Conservation (phyloP, 2,329 filamentous ascomycete species). For the Pyrenophora teres region DNA sequence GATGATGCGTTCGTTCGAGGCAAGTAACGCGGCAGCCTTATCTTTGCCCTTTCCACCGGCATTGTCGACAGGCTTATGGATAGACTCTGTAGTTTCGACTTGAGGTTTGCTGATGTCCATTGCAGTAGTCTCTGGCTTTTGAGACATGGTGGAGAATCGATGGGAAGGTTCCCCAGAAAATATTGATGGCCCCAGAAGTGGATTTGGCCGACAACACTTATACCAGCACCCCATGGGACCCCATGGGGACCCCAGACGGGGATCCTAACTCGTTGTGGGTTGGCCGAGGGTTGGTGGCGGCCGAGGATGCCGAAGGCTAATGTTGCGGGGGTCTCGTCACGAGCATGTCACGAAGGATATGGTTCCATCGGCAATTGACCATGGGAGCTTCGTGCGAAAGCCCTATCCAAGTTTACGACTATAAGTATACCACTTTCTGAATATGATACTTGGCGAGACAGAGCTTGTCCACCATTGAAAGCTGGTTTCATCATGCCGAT, state of each 20-base stretch:
- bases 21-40: slow-evolving; percentile 57
- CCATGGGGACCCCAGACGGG: slow-evolving; percentile 35
- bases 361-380: not conserved
- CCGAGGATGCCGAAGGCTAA: slow-evolving; percentile 21
- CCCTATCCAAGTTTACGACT: slow-evolving; percentile 1
- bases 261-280: slow-evolving; percentile 11
- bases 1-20: slow-evolving; percentile 52
- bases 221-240: slow-evolving; percentile 34
- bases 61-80: slow-evolving; percentile 25
- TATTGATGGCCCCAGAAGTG: slow-evolving; percentile 2
- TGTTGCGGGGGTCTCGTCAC: not conserved
- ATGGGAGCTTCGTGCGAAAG: slow-evolving; percentile 3
- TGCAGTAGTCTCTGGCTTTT: slow-evolving; percentile 14
- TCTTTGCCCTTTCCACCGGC: slow-evolving; percentile 41
- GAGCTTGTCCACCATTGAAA: not conserved
- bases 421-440: slow-evolving; percentile 3
- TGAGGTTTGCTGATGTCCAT: slow-evolving; percentile 28
- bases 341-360: not conserved
- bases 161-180: not conserved
- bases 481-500: slow-evolving; percentile 52
- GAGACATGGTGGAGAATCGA: slow-evolving; percentile 18
- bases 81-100: slow-evolving; percentile 33
- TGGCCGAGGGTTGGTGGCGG: not conserved
- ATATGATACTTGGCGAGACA: not conserved
- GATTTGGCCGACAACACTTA: slow-evolving; percentile 15